phyloP scores from a whole-genome alignment of 345 rosid genomes.

The Arabis hirsuta region DNA sequence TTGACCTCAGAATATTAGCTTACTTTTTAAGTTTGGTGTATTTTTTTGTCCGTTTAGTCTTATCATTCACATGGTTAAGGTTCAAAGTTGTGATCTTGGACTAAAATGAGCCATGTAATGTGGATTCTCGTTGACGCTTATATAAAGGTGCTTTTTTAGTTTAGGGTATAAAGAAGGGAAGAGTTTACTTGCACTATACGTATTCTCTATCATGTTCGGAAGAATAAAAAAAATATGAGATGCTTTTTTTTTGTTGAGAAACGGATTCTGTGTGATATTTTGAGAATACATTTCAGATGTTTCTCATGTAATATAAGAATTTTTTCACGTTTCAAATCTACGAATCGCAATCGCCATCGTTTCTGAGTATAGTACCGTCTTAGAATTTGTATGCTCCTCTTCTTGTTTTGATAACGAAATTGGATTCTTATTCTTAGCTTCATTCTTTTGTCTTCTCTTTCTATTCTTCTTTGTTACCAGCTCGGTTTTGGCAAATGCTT shows the following conservation, averaged over 20 bases:
- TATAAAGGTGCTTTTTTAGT: constrained; percentile 29
- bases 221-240: constrained; percentile 23
- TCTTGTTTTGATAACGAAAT: constrained; percentile 16
- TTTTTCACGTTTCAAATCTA: constrained; percentile 3
- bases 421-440: constrained; percentile 39
- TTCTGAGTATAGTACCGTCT: background rate
- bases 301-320: constrained; percentile 37
- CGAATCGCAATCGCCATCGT: background rate
- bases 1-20: constrained; percentile 23
- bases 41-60: constrained; percentile 25
- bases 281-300: constrained; percentile 8
- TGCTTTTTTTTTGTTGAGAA: constrained; percentile 48
- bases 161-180: constrained; percentile 17
- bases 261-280: constrained; percentile 40
- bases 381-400: constrained; percentile 26
- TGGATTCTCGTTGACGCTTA: constrained; percentile 46
- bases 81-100: constrained; percentile 34
- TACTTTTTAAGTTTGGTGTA: constrained; percentile 35
- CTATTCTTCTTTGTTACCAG: background rate
- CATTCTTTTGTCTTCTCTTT: constrained; percentile 24
- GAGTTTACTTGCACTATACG: constrained; percentile 44
- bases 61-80: constrained; percentile 35
- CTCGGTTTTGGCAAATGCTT: constrained; percentile 24
- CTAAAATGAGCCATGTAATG: constrained; percentile 34
- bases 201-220: constrained; percentile 37